Evolutionary conservation across 1,284 basidiomycete species (phyloP).

Genomic region (Vanrija humicola): DNA sequence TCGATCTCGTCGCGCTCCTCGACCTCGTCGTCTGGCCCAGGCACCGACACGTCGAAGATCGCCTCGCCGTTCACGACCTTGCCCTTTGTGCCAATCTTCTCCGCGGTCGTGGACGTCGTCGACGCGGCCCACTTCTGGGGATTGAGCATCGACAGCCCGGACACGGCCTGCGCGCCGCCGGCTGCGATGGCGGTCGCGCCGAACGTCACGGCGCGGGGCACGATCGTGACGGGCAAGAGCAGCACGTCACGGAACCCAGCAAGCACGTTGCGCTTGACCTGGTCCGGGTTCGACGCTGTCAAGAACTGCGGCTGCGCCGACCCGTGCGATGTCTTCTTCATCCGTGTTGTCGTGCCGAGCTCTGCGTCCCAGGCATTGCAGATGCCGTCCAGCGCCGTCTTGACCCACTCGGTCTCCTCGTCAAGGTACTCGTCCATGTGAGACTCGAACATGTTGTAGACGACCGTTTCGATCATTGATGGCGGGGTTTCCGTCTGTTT

Average conservation of each 20-base stretch:
- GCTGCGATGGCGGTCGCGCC: constrained; percentile 66
- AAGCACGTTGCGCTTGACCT: constrained; percentile 86
- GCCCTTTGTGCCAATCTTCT: constrained; percentile 4
- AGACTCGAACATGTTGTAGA: constrained; percentile 86
- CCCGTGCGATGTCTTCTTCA: neutral
- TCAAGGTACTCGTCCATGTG: constrained; percentile 97
- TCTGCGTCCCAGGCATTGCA: constrained; percentile 71
- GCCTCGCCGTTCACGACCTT: constrained; percentile 36
- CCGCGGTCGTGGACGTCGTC: neutral
- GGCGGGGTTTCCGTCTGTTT: constrained; percentile 44
- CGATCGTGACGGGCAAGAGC: constrained; percentile 89
- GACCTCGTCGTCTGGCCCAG: constrained; percentile 47
- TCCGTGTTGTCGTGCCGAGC: constrained; percentile 14
- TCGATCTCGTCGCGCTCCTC: constrained; percentile 13
- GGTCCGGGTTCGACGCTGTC: constrained; percentile 78
- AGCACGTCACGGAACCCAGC: constrained; percentile 87
- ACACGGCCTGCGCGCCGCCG: constrained; percentile 68
- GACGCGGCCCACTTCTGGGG: constrained; percentile 68
- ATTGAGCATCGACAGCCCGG: constrained; percentile 80
- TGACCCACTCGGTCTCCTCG: constrained; percentile 82
- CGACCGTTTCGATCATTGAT: constrained; percentile 69
- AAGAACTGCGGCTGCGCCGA: constrained; percentile 60
- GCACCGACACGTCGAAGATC: constrained; percentile 61
- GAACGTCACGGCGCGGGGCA: constrained; percentile 71
- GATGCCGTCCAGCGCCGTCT: constrained; percentile 66